Percentiles rank a stretch among this genome's conserved stretches.
These are phyloP conservation scores for Scutellaria baicalensis DNA, from an alignment of 257 asterid genomes.

Conservation along the genomic window DNA sequence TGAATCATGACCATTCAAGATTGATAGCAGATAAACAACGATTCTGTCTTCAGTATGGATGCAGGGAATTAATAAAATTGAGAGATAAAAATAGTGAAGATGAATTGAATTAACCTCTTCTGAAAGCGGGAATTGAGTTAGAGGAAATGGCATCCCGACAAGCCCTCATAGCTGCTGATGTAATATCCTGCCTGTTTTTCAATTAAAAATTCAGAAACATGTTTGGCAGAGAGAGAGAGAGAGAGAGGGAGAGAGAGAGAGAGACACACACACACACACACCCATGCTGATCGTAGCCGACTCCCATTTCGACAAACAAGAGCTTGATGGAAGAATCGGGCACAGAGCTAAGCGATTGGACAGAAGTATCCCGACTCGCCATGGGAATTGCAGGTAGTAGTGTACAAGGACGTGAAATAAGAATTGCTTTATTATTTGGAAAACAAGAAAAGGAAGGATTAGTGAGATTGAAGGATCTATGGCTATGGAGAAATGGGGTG, in stretches of 20 bases:
- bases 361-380: constrained; percentile 37
- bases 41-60: neutral
- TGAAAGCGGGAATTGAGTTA: constrained; percentile 87
- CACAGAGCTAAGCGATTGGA: constrained; percentile 19
- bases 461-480: constrained; percentile 1
- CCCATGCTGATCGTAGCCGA: constrained; percentile 99
- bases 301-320: constrained; percentile 96
- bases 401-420: constrained; percentile 15
- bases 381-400: constrained; percentile 26
- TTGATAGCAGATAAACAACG: neutral
- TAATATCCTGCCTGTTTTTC: constrained; percentile 66
- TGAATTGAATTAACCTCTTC: constrained; percentile 46
- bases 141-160: constrained; percentile 88
- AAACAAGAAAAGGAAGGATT: neutral
- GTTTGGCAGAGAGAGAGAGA: neutral
- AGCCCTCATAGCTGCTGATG: constrained; percentile 93
- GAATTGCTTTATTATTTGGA: neutral
- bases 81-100: neutral
- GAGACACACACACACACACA: too few species aligned
- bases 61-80: neutral
- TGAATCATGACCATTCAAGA: neutral
- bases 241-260: neutral
- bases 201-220: neutral
- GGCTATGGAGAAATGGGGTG: constrained; percentile 4
- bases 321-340: constrained; percentile 80